These are phyloP conservation scores for Xylariaceae sp. DNA, from an alignment of 2,329 filamentous ascomycete genomes.

Conservation along the genomic window DNA sequence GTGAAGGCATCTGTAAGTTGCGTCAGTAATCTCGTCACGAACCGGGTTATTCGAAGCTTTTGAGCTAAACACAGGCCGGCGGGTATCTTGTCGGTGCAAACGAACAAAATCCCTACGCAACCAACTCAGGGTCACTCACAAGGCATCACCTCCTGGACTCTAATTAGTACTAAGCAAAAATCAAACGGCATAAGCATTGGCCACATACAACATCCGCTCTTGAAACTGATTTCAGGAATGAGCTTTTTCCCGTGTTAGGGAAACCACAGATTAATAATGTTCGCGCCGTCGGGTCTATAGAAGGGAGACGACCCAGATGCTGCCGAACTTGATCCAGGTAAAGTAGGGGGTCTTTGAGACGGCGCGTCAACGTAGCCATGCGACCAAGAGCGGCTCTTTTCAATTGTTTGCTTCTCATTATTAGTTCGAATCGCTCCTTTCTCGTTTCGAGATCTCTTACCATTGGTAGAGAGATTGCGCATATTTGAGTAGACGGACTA, in stretches of 20 bases:
- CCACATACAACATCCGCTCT: slow-evolving; percentile 69
- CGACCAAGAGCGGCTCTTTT: slow-evolving; percentile 94
- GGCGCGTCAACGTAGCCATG: slow-evolving; percentile 96
- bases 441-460: slow-evolving; percentile 1
- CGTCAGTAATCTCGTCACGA: slow-evolving; percentile 3
- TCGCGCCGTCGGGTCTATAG: slow-evolving; percentile 97
- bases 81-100: neutral
- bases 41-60: neutral
- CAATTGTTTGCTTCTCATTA: slow-evolving; percentile 68
- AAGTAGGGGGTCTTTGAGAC: slow-evolving; percentile 87
- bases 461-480: slow-evolving; percentile 96
- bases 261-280: slow-evolving; percentile 96
- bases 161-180: slow-evolving; percentile 3
- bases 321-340: slow-evolving; percentile 97
- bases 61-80: neutral
- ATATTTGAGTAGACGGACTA: slow-evolving; percentile 88
- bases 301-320: slow-evolving; percentile 92
- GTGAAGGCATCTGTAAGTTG: slow-evolving; percentile 70
- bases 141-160: slow-evolving; percentile 17
- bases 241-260: slow-evolving; percentile 96
- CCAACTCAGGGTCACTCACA: slow-evolving; percentile 5
- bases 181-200: neutral
- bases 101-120: neutral
- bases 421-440: neutral
- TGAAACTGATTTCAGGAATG: slow-evolving; percentile 87